A percentile compares a stretch with the other conserved stretches of the same genome.
These are phyloP conservation scores for Trichoderma semiorbis DNA, from an alignment of 2,329 filamentous ascomycete genomes.

Conservation along the genomic window DNA sequence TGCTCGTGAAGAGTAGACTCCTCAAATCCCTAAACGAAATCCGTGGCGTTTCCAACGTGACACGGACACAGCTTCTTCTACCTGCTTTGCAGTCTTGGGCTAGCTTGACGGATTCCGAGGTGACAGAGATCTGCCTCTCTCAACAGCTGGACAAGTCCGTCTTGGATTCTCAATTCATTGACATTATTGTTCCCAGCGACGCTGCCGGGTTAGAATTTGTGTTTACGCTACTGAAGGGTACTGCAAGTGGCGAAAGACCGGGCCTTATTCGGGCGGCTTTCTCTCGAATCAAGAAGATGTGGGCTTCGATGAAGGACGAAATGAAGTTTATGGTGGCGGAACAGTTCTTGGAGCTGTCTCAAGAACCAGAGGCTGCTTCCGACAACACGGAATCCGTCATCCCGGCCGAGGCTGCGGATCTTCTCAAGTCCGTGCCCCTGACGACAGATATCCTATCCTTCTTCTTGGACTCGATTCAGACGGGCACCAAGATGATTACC, in stretches of 20 bases:
- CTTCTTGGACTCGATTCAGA: slow-evolving; percentile 72
- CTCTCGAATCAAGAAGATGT: slow-evolving; percentile 65
- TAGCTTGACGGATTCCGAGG: slow-evolving; percentile 48
- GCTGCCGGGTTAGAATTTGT: slow-evolving; percentile 49
- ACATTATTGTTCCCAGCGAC: slow-evolving; percentile 54
- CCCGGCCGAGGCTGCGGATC: slow-evolving; percentile 62
- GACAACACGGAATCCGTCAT: slow-evolving; percentile 36
- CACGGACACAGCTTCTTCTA: slow-evolving; percentile 72
- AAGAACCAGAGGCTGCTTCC: slow-evolving; percentile 35
- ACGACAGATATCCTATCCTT: slow-evolving; percentile 67
- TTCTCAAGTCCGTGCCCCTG: slow-evolving; percentile 70
- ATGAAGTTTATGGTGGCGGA: slow-evolving; percentile 57
- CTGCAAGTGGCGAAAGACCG: slow-evolving; percentile 37
- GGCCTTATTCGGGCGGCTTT: slow-evolving; percentile 65
- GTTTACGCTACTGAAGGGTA: slow-evolving; percentile 45
- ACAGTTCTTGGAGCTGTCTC: slow-evolving; percentile 59
- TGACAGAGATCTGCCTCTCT: slow-evolving; percentile 38
- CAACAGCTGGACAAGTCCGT: slow-evolving; percentile 42
- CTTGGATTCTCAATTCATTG: slow-evolving; percentile 45
- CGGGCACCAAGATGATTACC: slow-evolving; percentile 67
- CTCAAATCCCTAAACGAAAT: slow-evolving; percentile 70
- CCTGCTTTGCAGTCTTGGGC: slow-evolving; percentile 71
- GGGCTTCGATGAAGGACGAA: slow-evolving; percentile 66
- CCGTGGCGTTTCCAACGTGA: slow-evolving; percentile 65
- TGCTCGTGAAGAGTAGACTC: slow-evolving; percentile 66